A percentile compares a stretch with the other conserved stretches of the same genome.
phyloP scores from a whole-genome alignment of 768 basidiomycete genomes.

The Lenzites betulinus region DNA sequence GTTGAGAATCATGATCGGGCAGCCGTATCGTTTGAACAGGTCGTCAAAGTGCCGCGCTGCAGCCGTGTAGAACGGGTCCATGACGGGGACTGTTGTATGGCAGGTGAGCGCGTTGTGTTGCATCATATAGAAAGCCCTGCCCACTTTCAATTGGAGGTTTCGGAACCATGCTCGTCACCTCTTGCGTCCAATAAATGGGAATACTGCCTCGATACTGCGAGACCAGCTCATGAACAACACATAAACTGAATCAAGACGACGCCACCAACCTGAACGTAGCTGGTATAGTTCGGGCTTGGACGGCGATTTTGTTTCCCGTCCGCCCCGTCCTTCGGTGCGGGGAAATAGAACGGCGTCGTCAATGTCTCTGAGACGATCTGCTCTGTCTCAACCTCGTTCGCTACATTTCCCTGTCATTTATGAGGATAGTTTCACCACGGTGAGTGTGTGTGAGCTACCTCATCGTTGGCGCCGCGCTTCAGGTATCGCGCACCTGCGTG shows the following conservation, averaged over 20 bases:
- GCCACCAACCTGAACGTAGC: slow-evolving; percentile 79
- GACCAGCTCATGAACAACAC: not conserved
- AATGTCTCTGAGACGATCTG: slow-evolving; percentile 92
- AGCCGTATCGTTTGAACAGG: slow-evolving; percentile 85
- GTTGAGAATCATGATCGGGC: slow-evolving; percentile 89
- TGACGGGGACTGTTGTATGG: slow-evolving; percentile 42
- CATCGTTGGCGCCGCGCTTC: slow-evolving; percentile 91
- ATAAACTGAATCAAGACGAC: not conserved
- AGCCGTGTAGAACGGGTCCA: slow-evolving; percentile 93
- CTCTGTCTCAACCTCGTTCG: slow-evolving; percentile 98
- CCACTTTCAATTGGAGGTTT: slow-evolving; percentile 95
- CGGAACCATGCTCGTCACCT: slow-evolving; percentile 85
- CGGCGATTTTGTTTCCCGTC: slow-evolving; percentile 40
- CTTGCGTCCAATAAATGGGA: slow-evolving; percentile 96
- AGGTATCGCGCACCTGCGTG: slow-evolving; percentile 95
- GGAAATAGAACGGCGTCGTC: slow-evolving; percentile 88
- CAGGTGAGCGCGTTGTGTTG: not conserved
- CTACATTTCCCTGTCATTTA: slow-evolving; percentile 80
- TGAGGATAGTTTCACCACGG: not conserved
- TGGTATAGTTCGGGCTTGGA: slow-evolving; percentile 87
- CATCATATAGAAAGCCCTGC: slow-evolving; percentile 29
- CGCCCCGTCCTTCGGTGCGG: slow-evolving; percentile 41
- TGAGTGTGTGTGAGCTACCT: slow-evolving; percentile 47
- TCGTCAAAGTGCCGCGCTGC: slow-evolving; percentile 93
- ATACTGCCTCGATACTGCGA: slow-evolving; percentile 91